Base-by-base conservation (phyloP, 192 early-diverging fungal genomes). In the Chytriomyces confervae region DNA sequence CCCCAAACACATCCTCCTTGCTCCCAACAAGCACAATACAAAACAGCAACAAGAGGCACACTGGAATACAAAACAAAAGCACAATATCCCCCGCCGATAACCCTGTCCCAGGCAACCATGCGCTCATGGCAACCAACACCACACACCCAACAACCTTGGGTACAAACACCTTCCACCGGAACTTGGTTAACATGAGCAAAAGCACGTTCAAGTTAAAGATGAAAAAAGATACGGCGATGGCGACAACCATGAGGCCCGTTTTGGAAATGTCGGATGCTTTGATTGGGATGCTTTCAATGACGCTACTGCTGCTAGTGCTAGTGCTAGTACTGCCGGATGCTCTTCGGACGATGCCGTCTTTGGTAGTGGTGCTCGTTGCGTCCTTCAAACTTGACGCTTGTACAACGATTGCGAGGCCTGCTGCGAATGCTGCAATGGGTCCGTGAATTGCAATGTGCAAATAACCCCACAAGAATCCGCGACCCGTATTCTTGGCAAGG, bases 381-480 rank as follows among this genome's bases (percentile, higher is more conserved):
- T 57, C 53, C 20, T 57, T 57, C 20, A 20, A 13, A 57, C 20
- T 57, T 57, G 16, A 20, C 16, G 20, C 53, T 57, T 57, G 53
- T 13, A 20, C 53, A n/a, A 20, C 53, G 5, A 57, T 57, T 20
- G 53, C 13, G 53, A 57, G 53, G 53, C 53, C 66, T 5, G 66
- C 20, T 44, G 66, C 66, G 8, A 46, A 29, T 46, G 47, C 20
- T n/a, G 66, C 46, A 48, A 68, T 43, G 9, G 70, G 10, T 10
- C 18, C 20, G 44, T 72, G 70, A 18, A 61, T 23, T 7, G 45
- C 16, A 27, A 24, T 6, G 36, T 72, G 70, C 13, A 9, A 9
- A 61, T 72, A 72, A 48, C 70, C 70, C 44, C 70, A 72, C 70
- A 72, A 6, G 20, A 49, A 50, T 44, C n/a, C 20, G 11, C 20